Base-by-base conservation (phyloP, 73 alveolate species). In the Paramecium octaurelia region DNA sequence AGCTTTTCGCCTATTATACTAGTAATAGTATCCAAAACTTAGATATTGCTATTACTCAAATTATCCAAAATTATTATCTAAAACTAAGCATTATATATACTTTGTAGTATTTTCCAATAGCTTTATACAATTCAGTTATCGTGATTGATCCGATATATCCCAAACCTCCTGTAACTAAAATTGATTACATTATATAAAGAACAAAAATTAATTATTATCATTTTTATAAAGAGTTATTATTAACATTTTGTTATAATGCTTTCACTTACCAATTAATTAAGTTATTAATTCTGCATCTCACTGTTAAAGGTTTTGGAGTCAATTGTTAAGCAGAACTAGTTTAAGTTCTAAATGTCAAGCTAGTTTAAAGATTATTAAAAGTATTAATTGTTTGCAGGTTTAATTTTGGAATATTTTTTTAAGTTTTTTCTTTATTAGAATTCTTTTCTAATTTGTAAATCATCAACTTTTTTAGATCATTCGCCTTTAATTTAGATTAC, bases 61-160 rank as follows among this genome's bases (percentile, higher is more conserved):
- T 97, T 97, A 86, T 98, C 99, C 46, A 97, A 83, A 58, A 97
- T 85, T 29, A 96, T 96, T 50, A 98, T 88, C 93, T 95, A 36
- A 93, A 64, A 88, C 90, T 27, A 2, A 68, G 12, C 24, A 0
- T 9, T 6, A 18, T 24, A 20, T 34, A 7, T 77, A 80, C 88
- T 21, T 46, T 43, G 20, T 43, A 59, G 42, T 89, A 3, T 8
- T 89, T 73, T 8, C 70, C 75, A 59, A 95, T 96, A 11, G 75
- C 43, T 40, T 96, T 93, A 50, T 93, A 69, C 12, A 98, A 94
- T 90, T 98, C 99, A 4, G 97, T 96, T 59, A 96, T 97, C 35
- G 99, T 97, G 83, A 97, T 99, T 44, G 98, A 89, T 90, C 99
- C 99, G 40, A 98, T 98, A 87, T 96, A 98, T 77, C 99, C 99